Conservation (phyloP, 176 grass and related monocot genomes). For the Dendrocalamus sinicus region DNA sequence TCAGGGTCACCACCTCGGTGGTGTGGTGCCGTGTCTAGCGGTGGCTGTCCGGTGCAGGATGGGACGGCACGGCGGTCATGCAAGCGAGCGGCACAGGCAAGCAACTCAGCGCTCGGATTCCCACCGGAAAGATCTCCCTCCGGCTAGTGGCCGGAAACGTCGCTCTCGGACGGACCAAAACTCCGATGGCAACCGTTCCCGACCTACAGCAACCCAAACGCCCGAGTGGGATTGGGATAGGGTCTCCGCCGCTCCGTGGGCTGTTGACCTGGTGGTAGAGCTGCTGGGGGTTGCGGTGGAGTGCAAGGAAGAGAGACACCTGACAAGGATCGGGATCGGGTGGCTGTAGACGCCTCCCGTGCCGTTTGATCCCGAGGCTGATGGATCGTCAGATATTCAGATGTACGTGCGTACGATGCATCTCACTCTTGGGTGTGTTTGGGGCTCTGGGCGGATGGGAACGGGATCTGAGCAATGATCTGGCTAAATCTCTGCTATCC, state of each 20-base stretch:
- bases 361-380: background rate
- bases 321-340: background rate
- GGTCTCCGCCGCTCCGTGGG: background rate
- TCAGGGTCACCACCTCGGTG: conserved; percentile 1
- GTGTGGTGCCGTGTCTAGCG: background rate
- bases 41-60: background rate
- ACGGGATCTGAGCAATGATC: background rate
- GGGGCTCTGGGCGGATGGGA: background rate
- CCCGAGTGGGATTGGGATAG: background rate
- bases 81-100: background rate
- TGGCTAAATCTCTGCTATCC: no score
- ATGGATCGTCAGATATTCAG: background rate
- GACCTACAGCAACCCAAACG: background rate
- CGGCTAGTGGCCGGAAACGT: background rate
- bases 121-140: background rate
- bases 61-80: background rate
- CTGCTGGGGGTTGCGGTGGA: background rate
- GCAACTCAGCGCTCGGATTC: background rate
- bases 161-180: background rate
- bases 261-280: background rate
- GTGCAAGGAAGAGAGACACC: background rate
- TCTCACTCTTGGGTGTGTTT: background rate
- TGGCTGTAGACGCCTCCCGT: background rate
- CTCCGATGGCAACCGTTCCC: conserved; percentile 4
- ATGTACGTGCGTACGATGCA: background rate